A percentile compares a stretch with the other conserved stretches of the same genome.
Conservation (phyloP, 2,329 filamentous ascomycete species). For the Clonostachys rhizophaga region DNA sequence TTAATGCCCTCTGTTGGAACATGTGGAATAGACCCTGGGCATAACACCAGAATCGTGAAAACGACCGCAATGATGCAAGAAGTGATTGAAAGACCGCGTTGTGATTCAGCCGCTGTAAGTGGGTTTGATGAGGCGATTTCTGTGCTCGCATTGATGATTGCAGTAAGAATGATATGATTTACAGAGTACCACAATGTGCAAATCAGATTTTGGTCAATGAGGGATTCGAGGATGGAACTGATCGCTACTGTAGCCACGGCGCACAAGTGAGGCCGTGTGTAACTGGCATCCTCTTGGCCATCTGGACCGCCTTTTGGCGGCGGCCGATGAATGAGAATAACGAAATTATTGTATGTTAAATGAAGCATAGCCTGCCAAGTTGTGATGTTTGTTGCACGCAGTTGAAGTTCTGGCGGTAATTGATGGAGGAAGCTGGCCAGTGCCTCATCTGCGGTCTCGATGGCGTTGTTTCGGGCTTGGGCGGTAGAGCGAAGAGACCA, state of each 20-base stretch:
- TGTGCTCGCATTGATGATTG: slow-evolving; percentile 19
- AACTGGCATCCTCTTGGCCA: neutral
- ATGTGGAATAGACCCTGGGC: slow-evolving; percentile 21
- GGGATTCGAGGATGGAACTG: slow-evolving; percentile 20
- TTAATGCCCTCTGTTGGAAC: slow-evolving; percentile 12
- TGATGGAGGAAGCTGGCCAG: slow-evolving; percentile 19
- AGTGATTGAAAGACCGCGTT: slow-evolving; percentile 18
- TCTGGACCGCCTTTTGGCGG: slow-evolving; percentile 6
- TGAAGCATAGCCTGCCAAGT: slow-evolving; percentile 23
- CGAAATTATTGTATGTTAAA: slow-evolving; percentile 24
- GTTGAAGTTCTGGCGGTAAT: slow-evolving; percentile 16
- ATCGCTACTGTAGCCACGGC: slow-evolving; percentile 17
- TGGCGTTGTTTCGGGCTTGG: slow-evolving; percentile 14
- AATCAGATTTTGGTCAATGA: slow-evolving; percentile 12
- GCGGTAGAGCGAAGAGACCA: slow-evolving; percentile 6
- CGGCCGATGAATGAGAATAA: slow-evolving; percentile 24
- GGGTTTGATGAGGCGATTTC: slow-evolving; percentile 19
- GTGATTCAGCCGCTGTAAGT: slow-evolving; percentile 19
- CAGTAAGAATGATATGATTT: slow-evolving; percentile 21
- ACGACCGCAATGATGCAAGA: slow-evolving; percentile 14
- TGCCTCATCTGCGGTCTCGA: slow-evolving; percentile 18
- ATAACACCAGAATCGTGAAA: slow-evolving; percentile 21
- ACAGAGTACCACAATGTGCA: slow-evolving; percentile 16
- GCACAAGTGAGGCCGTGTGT: slow-evolving; percentile 19
- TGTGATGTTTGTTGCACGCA: slow-evolving; percentile 10